These are phyloP conservation scores for Pachyrhizus erosus DNA, from an alignment of 306 rosid species.

Conservation along the genomic window DNA sequence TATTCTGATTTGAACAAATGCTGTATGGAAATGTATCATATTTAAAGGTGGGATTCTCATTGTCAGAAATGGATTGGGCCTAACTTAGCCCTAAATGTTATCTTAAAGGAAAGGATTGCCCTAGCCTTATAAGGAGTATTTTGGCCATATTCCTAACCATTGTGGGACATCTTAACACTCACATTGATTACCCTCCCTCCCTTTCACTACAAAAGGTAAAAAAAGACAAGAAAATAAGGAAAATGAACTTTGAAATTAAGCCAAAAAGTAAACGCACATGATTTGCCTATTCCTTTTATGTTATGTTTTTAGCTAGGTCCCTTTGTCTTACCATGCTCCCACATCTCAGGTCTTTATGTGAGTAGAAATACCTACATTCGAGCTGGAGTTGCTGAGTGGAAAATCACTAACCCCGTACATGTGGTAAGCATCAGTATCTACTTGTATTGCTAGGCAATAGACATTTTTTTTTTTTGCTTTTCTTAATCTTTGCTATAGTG, in stretches of 20 bases:
- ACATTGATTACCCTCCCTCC: constrained; percentile 2
- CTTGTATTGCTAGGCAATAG: neutral
- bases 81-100: neutral
- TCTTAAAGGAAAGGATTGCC: neutral
- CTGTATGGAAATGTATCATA: neutral
- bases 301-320: constrained; percentile 13
- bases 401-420: constrained; percentile 86
- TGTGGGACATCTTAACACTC: neutral
- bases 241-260: constrained; percentile 2
- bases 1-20: neutral
- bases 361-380: constrained; percentile 97
- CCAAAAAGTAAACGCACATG: neutral
- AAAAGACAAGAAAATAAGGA: neutral
- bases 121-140: neutral
- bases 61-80: neutral
- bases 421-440: constrained; percentile 62
- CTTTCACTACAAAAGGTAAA: neutral
- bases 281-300: constrained; percentile 14
- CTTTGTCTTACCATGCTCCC: constrained; percentile 39
- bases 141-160: constrained; percentile 1
- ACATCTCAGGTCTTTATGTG: constrained; percentile 78
- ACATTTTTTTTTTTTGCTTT: neutral
- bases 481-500: neutral
- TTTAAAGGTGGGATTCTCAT: neutral
- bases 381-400: constrained; percentile 94